A percentile compares a stretch with the other conserved stretches of the same genome.
These are phyloP conservation scores for Posidonia oceanica DNA, from an alignment of 116 monocot genomes.

Conservation along the genomic window DNA sequence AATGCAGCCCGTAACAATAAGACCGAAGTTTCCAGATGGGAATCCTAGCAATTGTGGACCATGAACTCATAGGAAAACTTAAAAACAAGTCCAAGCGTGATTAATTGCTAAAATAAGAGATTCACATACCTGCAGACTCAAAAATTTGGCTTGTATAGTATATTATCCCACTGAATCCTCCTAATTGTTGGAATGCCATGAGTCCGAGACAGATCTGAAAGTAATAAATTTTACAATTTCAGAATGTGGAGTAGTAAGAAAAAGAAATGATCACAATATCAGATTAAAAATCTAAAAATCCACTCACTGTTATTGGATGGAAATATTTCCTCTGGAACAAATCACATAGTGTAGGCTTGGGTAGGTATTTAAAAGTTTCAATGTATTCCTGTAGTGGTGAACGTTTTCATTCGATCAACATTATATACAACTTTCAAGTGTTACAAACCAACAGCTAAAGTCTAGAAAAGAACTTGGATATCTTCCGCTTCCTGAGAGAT, in stretches of 20 bases:
- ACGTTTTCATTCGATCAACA: background rate
- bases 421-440: background rate
- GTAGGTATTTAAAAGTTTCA: slow-evolving; percentile 28
- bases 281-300: background rate
- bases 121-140: slow-evolving; percentile 41
- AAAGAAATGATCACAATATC: background rate
- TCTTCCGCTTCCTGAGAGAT: slow-evolving; percentile 37
- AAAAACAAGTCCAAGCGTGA: too few species aligned
- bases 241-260: background rate
- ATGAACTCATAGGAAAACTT: too few species aligned
- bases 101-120: background rate
- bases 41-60: background rate
- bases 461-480: slow-evolving; percentile 29
- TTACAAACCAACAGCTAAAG: background rate
- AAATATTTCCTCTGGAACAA: slow-evolving; percentile 35
- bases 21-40: slow-evolving; percentile 40
- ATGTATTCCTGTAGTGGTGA: slow-evolving; percentile 35
- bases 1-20: slow-evolving; percentile 23
- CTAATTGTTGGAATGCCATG: slow-evolving; percentile 64
- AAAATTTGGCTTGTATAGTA: slow-evolving; percentile 63
- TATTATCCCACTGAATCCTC: slow-evolving; percentile 53
- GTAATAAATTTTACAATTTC: background rate
- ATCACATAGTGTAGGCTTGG: slow-evolving; percentile 34
- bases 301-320: slow-evolving; percentile 41
- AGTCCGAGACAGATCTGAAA: slow-evolving; percentile 54